phyloP scores from a whole-genome alignment of 305 asterid genomes.

The Fraxinus ornus region DNA sequence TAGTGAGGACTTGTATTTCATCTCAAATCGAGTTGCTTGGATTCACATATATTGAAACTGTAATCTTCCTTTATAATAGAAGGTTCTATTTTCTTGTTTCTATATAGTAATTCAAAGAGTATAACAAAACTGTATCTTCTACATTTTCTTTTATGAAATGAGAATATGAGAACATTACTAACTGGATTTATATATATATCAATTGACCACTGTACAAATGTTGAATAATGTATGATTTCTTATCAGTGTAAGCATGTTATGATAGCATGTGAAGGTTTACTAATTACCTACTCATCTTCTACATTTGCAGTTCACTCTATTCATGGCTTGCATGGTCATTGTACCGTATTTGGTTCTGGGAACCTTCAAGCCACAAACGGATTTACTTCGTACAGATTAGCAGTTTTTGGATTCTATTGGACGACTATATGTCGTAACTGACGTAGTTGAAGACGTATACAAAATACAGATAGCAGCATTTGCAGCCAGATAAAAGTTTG shows the following conservation, averaged over 20 bases:
- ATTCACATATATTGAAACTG: not conserved
- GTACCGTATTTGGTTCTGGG: slow-evolving; percentile 50
- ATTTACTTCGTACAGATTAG: slow-evolving; percentile 58
- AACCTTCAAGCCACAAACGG: slow-evolving; percentile 44
- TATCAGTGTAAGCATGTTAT: not conserved
- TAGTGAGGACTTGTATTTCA: not conserved
- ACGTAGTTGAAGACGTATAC: slow-evolving; percentile 26
- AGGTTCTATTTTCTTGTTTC: not conserved
- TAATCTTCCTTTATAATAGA: not conserved
- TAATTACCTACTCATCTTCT: slow-evolving; percentile 14
- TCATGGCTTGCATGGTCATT: slow-evolving; percentile 63
- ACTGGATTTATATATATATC: not conserved
- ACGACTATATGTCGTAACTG: slow-evolving; percentile 13
- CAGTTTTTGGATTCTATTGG: slow-evolving; percentile 18
- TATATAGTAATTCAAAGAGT: not conserved
- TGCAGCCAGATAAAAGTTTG: not conserved
- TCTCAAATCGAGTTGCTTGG: not conserved
- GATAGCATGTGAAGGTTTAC: not conserved
- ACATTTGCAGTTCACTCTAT: slow-evolving; percentile 55
- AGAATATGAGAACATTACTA: not conserved
- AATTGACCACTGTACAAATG: not conserved
- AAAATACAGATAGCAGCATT: slow-evolving; percentile 14
- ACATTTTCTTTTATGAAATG: not conserved
- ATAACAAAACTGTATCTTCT: not conserved
- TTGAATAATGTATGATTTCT: not conserved